Conservation (phyloP, 2,329 filamentous ascomycete species). For the Aspergillus versicolor region DNA sequence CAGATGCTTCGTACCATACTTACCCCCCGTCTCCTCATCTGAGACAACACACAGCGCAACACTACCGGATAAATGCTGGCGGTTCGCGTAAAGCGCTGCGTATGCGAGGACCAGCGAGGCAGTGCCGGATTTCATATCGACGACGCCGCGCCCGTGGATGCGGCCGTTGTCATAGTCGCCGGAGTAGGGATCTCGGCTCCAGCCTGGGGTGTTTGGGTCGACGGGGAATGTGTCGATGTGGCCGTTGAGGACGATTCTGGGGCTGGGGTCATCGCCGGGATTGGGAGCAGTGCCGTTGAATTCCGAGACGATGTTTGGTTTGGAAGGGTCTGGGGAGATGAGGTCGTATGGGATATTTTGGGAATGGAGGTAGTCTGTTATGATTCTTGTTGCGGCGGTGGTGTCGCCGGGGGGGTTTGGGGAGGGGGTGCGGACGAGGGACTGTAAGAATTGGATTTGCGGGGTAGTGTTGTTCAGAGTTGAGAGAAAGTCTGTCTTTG, state of each 20-base stretch:
- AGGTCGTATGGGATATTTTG: background rate
- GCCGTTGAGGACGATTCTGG: slow-evolving; percentile 42
- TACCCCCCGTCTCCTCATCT: background rate
- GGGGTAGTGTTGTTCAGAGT: background rate
- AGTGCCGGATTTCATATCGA: slow-evolving; percentile 48
- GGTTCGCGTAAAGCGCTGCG: slow-evolving; percentile 28
- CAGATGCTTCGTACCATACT: background rate
- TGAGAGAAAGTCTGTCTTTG: background rate
- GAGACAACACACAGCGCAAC: background rate
- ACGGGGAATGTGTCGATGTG: slow-evolving; percentile 47
- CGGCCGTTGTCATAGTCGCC: slow-evolving; percentile 31
- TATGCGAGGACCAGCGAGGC: slow-evolving; percentile 43
- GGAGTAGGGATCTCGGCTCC: slow-evolving; percentile 27
- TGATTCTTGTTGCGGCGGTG: background rate
- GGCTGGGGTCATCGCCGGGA: background rate
- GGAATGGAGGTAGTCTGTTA: background rate
- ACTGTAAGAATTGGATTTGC: background rate
- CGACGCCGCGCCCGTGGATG: slow-evolving; percentile 40
- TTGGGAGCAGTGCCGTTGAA: background rate
- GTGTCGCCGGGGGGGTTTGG: background rate
- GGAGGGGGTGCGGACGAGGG: background rate
- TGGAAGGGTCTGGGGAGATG: background rate
- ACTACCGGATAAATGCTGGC: background rate
- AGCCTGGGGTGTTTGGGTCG: slow-evolving; percentile 28
- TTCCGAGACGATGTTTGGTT: background rate